Percentiles rank a stretch among this genome's conserved stretches.
Conservation (phyloP, 2,329 filamentous ascomycete genomes). For the Atkinsonella hypoxylon region DNA sequence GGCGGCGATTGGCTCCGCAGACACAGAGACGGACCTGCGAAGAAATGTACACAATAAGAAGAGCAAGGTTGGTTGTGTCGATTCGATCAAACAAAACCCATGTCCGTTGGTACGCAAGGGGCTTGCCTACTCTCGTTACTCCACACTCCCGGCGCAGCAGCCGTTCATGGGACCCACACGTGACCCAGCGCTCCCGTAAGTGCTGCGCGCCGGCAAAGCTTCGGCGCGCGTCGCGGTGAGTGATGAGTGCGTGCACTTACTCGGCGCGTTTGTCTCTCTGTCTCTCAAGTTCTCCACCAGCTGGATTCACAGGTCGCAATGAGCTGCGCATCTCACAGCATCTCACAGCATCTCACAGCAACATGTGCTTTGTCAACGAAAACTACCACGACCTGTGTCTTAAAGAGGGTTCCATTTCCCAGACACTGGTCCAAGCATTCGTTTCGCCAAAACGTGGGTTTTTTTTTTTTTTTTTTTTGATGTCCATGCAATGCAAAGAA, state of each 20-base stretch:
- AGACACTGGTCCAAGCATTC: not conserved
- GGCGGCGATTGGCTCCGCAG: too few species aligned
- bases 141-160: too few species aligned
- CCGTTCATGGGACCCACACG: conserved; percentile 4
- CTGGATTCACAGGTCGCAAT: not conserved
- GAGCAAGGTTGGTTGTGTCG: too few species aligned
- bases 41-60: too few species aligned
- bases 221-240: conserved; percentile 23
- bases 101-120: too few species aligned
- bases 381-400: conserved; percentile 4
- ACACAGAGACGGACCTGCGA: too few species aligned
- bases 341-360: conserved; percentile 8
- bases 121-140: too few species aligned
- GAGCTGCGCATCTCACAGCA: conserved; percentile 7
- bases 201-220: conserved; percentile 23
- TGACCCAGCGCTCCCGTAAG: conserved; percentile 1
- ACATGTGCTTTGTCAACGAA: conserved; percentile 17
- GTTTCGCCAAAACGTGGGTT: not conserved
- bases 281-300: not conserved
- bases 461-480: too few species aligned
- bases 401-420: conserved; percentile 2
- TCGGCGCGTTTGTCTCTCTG: conserved; percentile 5
- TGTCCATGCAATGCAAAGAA: too few species aligned
- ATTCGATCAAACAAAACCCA: too few species aligned
- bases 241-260: too few species aligned